Percentiles rank a stretch among this genome's conserved stretches.
Conservation (phyloP, 768 basidiomycete species). For the Leccinum fibrillosum region DNA sequence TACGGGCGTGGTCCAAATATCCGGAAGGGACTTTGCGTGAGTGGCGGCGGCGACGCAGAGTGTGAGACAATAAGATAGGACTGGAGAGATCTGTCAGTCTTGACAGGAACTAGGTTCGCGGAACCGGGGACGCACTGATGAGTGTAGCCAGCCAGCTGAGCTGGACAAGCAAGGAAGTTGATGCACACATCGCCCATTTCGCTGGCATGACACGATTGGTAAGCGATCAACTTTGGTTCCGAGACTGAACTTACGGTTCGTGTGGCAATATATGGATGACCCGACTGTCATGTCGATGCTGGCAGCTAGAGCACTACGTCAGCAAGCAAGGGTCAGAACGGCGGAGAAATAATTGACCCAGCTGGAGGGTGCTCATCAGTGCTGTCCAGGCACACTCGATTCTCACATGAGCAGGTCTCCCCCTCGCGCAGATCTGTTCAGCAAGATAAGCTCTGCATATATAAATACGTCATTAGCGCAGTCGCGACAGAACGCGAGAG, state of each 20-base stretch:
- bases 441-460: constrained; percentile 30
- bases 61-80: constrained; percentile 52
- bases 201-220: constrained; percentile 21
- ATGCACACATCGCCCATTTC: constrained; percentile 45
- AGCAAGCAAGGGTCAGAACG: background rate
- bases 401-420: constrained; percentile 40
- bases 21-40: constrained; percentile 41
- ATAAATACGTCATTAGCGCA: background rate
- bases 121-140: constrained; percentile 37
- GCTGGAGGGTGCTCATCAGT: constrained; percentile 45
- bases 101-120: background rate
- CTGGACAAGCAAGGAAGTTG: constrained; percentile 45
- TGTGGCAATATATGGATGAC: constrained; percentile 35
- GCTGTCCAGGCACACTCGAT: constrained; percentile 59
- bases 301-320: constrained; percentile 35
- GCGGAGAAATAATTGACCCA: constrained; percentile 22
- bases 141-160: constrained; percentile 47
- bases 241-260: constrained; percentile 29
- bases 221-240: constrained; percentile 2
- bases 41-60: constrained; percentile 45
- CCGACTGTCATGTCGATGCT: constrained; percentile 47
- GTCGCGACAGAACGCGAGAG: background rate
- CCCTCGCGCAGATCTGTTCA: constrained; percentile 34
- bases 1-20: constrained; percentile 53
- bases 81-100: constrained; percentile 27